Evolutionary conservation across 345 rosid genomes (phyloP).

Genomic region (Sonneratia caseolaris): DNA sequence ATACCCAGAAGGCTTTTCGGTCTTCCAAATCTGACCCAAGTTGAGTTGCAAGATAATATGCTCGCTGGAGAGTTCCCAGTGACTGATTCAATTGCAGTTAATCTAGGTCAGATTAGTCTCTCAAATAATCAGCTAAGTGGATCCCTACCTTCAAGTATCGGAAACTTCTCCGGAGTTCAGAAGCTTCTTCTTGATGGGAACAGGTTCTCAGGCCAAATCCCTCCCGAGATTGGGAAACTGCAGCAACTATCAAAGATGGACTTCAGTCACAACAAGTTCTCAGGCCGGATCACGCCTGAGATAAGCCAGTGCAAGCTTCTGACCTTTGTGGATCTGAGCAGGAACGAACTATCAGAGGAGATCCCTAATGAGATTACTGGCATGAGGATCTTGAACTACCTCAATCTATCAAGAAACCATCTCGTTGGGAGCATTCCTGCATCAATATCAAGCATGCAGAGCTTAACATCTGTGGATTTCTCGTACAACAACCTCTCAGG

Average conservation of each 20-base stretch:
- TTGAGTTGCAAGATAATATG: constrained; percentile 38
- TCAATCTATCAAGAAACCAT: constrained; percentile 38
- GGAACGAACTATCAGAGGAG: constrained; percentile 32
- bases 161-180: constrained; percentile 41
- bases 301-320: constrained; percentile 42
- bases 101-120: constrained; percentile 37
- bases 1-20: constrained; percentile 39
- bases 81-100: constrained; percentile 18
- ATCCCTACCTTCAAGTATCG: constrained; percentile 29
- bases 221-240: constrained; percentile 31
- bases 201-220: constrained; percentile 33
- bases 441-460: constrained; percentile 40
- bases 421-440: constrained; percentile 39
- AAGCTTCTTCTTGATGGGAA: constrained; percentile 47
- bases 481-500: constrained; percentile 47
- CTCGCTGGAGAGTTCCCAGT: constrained; percentile 33
- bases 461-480: constrained; percentile 47
- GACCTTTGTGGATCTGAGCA: constrained; percentile 41
- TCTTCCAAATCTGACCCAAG: constrained; percentile 32
- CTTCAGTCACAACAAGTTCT: constrained; percentile 37
- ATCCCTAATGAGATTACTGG: constrained; percentile 37
- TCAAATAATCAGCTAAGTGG: constrained; percentile 39
- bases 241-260: constrained; percentile 51
- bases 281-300: constrained; percentile 33
- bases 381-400: constrained; percentile 43